Conservation (phyloP, 148 eudicot species). For the Agrostemma githago region DNA sequence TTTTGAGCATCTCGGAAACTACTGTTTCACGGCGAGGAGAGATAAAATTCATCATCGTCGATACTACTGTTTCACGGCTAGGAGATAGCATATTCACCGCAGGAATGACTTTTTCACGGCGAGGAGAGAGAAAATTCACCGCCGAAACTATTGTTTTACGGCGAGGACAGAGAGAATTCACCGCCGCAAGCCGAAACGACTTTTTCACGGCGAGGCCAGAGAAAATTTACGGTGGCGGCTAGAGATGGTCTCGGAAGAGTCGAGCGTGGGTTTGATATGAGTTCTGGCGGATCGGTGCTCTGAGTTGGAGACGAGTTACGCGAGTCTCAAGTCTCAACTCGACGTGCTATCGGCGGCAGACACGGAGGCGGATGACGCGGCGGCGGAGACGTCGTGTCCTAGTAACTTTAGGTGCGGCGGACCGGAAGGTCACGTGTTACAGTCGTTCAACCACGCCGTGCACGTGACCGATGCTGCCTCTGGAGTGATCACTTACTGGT, state of each 20-base stretch:
- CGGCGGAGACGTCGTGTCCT: constrained; percentile 13
- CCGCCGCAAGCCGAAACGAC: background rate
- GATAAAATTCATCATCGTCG: no score
- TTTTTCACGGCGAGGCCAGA: constrained; percentile 8
- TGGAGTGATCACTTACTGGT: constrained; percentile 25
- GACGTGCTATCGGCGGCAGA: background rate
- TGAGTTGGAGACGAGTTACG: constrained; percentile 26
- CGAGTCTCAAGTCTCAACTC: constrained; percentile 19
- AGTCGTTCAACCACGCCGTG: constrained; percentile 25
- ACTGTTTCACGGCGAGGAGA: no score
- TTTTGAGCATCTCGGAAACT: no score
- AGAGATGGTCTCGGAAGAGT: constrained; percentile 24
- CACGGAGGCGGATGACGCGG: no score
- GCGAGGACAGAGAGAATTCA: constrained; percentile 16
- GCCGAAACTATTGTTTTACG: background rate
- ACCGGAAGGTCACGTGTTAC: constrained; percentile 30
- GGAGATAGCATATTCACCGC: no score
- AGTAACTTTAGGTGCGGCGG: constrained; percentile 14
- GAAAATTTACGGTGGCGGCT: background rate
- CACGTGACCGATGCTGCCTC: constrained; percentile 20
- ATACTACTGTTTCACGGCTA: no score
- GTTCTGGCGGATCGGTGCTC: constrained; percentile 27
- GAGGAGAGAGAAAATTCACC: no score
- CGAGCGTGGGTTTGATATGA: constrained; percentile 12
- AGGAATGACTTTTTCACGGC: no score